Evolutionary conservation across 768 basidiomycete genomes (phyloP), one percentile per base, ranked within the genome.

Genomic region (Neoboletus subvelutipes): DNA sequence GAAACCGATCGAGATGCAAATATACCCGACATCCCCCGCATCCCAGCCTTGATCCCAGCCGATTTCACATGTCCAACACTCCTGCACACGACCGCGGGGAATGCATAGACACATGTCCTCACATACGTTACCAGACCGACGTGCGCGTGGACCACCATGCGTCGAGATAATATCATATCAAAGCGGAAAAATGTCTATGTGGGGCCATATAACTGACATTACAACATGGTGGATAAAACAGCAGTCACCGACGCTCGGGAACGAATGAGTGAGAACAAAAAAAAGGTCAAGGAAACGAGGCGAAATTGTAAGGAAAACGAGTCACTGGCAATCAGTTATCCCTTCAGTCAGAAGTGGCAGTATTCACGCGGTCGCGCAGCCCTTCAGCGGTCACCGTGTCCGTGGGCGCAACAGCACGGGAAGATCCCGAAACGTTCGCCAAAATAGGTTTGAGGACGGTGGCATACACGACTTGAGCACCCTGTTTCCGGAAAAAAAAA

Each of bases 391-490:
- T 77, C 52, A 82, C 78, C 31, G 82, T 84, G 58, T 84, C 79
- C 13, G 76, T 73, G 39, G 77, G 75, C 52, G 77, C 77, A 56
- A 78, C 72, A 26, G 74, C 64, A 53, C 78, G 75, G 52, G 74
- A 70, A 43, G 76, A 75, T 41, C 75, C 70, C 59, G 77, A 78
- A 64, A 85, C 70, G 75, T 88, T 89, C 62, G 79, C 76, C 66
- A 97, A 81, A 49, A 93, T 72, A 40, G 94, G 95, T 72, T 90
- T 90, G 72, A 98, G 74, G 55, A 90, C 78, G 64, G 79, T 78
- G 67, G 80, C 73, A 77, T 97, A 96, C 40, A 90, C 78, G 55
- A 79, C 77, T 82, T 92, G 88, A 45, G 96, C 96, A 62, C 96
- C 96, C 88, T 96, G 49, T 60, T 57, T 63, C 45, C 50, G 28